Evolutionary conservation across 1,284 basidiomycete genomes (phyloP), one percentile per base, ranked within the genome.

Genomic region (Leccinum fallax): DNA sequence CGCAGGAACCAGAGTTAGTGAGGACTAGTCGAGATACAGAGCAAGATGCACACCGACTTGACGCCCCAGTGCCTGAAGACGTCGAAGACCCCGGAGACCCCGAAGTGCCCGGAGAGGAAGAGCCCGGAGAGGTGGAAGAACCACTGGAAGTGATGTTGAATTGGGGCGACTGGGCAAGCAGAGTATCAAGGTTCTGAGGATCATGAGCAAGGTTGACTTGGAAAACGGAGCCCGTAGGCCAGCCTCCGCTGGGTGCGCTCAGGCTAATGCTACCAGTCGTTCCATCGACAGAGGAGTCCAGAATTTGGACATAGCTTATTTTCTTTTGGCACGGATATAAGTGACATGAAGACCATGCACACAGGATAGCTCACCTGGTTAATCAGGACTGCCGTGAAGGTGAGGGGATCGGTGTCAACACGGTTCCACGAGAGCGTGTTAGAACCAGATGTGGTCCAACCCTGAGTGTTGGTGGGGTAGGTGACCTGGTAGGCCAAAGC

Each of bases 131-230:
- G 2, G 61, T 55, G 6, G 57, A 60, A 11, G 74, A 64, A 40
- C 70, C 62, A 1, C 69, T 62, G 32, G 32, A 34, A 53, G 73
- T 78, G 74, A 93, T 87, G 61, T 71, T 71, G 71, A 90, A 91
- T 58, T 82, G 65, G 16, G 55, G 52, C 19, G 87, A 92, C 76
- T 94, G 90, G 53, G 91, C 89, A 58, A 83, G 79, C 65, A 92
- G 84, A 59, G 76, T 74, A 72, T 77, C 74, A 19, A 81, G 71
- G 53, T 83, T 62, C 30, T 81, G 61, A 5, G 79, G 65, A 65
- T 83, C 79, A 69, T 79, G 67, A 65, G 88, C 84, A 36, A 94
- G 74, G 79, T 93, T 92, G 74, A 94, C 81, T 60, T 85, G 86
- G 83, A 82, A 92, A 58, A 71, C 77, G 30, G 65, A 60, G 63